Evolutionary conservation across 1,139 yeast species (phyloP), one percentile per base, ranked within the genome.

Genomic region (Suhomyces wounanorum): DNA sequence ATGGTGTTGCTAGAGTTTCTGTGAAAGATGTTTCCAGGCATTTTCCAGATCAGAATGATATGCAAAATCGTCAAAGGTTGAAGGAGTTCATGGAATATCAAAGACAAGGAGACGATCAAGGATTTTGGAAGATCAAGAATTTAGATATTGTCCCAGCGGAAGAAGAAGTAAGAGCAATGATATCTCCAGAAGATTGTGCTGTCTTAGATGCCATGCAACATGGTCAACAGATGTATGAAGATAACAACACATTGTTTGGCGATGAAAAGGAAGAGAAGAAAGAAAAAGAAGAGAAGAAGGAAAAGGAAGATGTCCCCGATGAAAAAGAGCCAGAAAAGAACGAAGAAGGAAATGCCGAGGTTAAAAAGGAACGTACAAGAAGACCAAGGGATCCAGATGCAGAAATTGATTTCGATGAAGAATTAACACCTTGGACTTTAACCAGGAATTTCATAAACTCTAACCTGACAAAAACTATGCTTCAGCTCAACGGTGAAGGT

Each of bases 51-150:
- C 98, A 92, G 66, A 92, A 89, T 64, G 98, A 94, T 64, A 92
- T 94, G 91, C 99, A 95, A 67, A 94, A 91, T 63, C 81, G 99
- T 60, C 98, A 94, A 69, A 78, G 97, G 55, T 78, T 95, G 54
- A 95, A 95, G 67, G 99, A 95, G 69, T 95, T 95, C 60, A 95
- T 95, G 99, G 98, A 92, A 63, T 95, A 89, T 62, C 98, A 92
- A 70, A 79, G 98, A 59, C 84, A 87, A 41, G 99, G 99, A 13
- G 92, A 88, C 28, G 98, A 94, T 64, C 97, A 91, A 64, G 97
- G 98, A 2, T 89, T 76, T 63, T 95, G 99, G 99, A 94, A 91
- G 62, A 79, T 95, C 52, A 90, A 90, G 60, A 81, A 84, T 21
- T 79, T 82, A 17, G 78, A 73, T 50, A 78, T 82, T 3, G 76